Percentiles rank a stretch among this genome's conserved stretches.
phyloP scores from a whole-genome alignment of 192 early-diverging fungal species.

The Pecoramyces ruminantium region DNA sequence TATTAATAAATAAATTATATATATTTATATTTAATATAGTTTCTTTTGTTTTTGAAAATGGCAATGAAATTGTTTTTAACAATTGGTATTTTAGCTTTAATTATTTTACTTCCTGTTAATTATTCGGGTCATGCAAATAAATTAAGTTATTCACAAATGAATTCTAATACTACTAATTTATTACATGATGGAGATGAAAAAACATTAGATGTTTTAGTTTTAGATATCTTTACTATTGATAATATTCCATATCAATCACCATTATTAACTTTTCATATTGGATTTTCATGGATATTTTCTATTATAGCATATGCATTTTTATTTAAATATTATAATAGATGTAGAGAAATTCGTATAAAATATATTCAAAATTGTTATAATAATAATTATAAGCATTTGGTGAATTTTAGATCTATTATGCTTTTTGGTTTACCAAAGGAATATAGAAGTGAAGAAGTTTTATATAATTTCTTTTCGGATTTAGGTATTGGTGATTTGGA shows the following conservation, averaged over 20 bases:
- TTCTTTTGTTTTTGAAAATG: constrained; percentile 26
- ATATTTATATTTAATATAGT: constrained; percentile 5
- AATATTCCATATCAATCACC: constrained; percentile 20
- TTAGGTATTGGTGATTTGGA: constrained; percentile 35
- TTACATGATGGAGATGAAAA: neutral
- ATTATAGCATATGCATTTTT: constrained; percentile 20
- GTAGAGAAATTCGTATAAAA: constrained; percentile 18
- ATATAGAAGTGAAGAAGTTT: constrained; percentile 23
- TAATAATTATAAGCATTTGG: constrained; percentile 20
- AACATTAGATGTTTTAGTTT: neutral
- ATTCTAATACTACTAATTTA: constrained; percentile 8
- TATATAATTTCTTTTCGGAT: constrained; percentile 28
- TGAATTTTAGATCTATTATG: constrained; percentile 33
- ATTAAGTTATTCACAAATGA: neutral
- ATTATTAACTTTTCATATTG: constrained; percentile 19
- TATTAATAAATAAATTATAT: no score
- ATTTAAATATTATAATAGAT: constrained; percentile 20
- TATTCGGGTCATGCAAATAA: constrained; percentile 7
- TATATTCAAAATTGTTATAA: constrained; percentile 20
- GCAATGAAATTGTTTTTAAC: constrained; percentile 16
- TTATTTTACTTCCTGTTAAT: constrained; percentile 25
- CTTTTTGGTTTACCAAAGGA: constrained; percentile 26
- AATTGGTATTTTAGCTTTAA: constrained; percentile 18
- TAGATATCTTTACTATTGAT: constrained; percentile 17
- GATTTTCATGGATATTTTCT: constrained; percentile 30